Base-by-base conservation (phyloP, 139 green algal species). In the Chlamydomonas eustigma region DNA sequence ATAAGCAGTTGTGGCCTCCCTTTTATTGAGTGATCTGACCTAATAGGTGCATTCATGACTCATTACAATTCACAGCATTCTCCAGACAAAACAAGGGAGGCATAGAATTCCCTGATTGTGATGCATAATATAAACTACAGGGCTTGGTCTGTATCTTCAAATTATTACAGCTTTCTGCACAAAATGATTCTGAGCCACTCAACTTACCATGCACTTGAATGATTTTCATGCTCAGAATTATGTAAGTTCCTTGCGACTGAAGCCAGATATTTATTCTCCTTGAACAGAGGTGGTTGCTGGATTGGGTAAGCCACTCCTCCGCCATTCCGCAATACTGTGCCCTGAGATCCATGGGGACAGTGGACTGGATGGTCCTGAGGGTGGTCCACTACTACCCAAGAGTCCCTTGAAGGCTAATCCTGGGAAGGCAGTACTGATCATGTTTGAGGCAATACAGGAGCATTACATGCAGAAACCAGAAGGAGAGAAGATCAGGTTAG, bases 341-440 rank as follows among this genome's bases (percentile, higher is more conserved):
- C 84, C 94, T 28, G 93, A 98, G 74, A 98, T 99, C 24, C 95
- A 99, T 69, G 95, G 95, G 1, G 83, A 94, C 2, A 88, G 76
- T 4, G 95, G 95, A 2, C 77, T 88, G 30, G 86, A 87, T 76
- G 76, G 79, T 1, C 78, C 74, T 8, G 22, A 37, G 1, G 87
- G 87, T 4, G 85, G 81, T 8, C 75, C 66, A 0, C 64, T 88
- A 71, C 82, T 90, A 37, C 85, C 85, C 0, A 68, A 76, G 64
- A 83, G 81, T 64, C 0, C 3, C 4, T 44, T 74, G 63, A 67
- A n/a, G 25, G 33, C 82, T 2, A 33, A 81, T 4, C 68, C 70
- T 24, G 89, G 81, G 33, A 93, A 93, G 68, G 92, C 88, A 2
- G 80, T 90, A 0, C 51, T 86, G 3, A 84, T 86, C 28, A 96